phyloP scores from a whole-genome alignment of 75 land plant genomes.

The Selaginella tamariscina region DNA sequence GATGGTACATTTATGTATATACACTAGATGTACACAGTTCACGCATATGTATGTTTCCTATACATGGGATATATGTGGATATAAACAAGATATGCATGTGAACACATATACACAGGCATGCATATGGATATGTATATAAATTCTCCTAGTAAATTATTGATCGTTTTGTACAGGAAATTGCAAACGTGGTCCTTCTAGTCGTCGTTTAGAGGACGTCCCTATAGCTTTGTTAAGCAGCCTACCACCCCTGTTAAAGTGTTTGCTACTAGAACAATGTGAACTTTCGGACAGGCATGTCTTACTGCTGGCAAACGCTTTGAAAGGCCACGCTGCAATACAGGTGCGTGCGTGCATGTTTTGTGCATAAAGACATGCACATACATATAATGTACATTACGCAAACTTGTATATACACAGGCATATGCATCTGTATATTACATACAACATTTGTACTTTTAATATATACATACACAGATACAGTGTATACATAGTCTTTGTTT shows the following conservation, averaged over 20 bases:
- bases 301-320: conserved; percentile 16
- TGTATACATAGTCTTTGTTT: too few species aligned
- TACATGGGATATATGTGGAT: neutral
- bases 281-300: conserved; percentile 4
- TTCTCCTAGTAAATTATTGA: neutral
- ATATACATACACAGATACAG: too few species aligned
- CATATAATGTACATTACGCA: neutral
- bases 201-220: neutral
- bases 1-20: conserved; percentile 18
- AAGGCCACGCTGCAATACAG: conserved; percentile 13
- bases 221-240: conserved; percentile 12
- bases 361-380: neutral
- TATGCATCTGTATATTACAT: too few species aligned
- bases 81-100: neutral
- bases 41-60: neutral
- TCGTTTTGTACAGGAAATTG: conserved; percentile 8
- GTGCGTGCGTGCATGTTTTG: neutral
- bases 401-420: too few species aligned
- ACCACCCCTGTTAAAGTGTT: conserved; percentile 15
- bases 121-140: neutral
- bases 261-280: conserved; percentile 15
- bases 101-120: too few species aligned
- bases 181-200: neutral
- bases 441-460: too few species aligned
- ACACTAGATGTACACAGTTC: neutral